These are phyloP conservation scores for Penicillium thymicola DNA, from an alignment of 2,329 filamentous ascomycete species.

Conservation along the genomic window DNA sequence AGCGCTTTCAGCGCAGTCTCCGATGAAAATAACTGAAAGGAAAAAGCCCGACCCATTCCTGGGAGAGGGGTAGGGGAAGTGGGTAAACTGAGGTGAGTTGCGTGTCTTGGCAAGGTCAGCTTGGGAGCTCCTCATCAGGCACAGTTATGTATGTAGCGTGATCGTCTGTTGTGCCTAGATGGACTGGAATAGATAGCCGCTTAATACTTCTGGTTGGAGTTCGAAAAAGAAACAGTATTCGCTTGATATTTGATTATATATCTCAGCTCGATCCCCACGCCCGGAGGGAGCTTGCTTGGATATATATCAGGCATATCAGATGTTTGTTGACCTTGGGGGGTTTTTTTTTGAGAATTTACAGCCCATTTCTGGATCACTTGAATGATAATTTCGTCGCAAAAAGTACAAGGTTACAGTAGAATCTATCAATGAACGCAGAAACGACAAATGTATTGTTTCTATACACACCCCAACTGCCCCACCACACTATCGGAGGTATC, in stretches of 20 bases:
- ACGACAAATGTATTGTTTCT: slow-evolving; percentile 39
- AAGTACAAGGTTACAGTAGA: not conserved
- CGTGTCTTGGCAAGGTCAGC: slow-evolving; percentile 15
- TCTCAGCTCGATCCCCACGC: not conserved
- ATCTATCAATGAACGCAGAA: slow-evolving; percentile 18
- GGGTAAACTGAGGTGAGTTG: slow-evolving; percentile 11
- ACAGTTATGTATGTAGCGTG: not conserved
- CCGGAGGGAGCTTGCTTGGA: not conserved
- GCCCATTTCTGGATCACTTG: not conserved
- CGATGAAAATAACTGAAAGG: not conserved
- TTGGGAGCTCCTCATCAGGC: not conserved
- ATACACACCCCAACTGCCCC: slow-evolving; percentile 37
- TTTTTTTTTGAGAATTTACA: not conserved
- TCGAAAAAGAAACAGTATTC: not conserved
- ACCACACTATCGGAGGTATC: slow-evolving; percentile 30
- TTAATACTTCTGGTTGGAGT: not conserved
- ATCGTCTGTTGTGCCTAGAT: not conserved
- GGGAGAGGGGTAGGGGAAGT: slow-evolving; percentile 11
- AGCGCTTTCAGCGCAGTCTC: not conserved
- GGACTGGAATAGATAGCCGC: not conserved
- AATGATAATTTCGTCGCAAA: not conserved
- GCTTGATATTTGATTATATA: not conserved
- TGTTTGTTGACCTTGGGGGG: not conserved
- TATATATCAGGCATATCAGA: not conserved
- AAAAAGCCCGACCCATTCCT: not conserved